These are phyloP conservation scores for Vitis labrusca DNA, from an alignment of 164 flowering plant genomes.

Conservation along the genomic window DNA sequence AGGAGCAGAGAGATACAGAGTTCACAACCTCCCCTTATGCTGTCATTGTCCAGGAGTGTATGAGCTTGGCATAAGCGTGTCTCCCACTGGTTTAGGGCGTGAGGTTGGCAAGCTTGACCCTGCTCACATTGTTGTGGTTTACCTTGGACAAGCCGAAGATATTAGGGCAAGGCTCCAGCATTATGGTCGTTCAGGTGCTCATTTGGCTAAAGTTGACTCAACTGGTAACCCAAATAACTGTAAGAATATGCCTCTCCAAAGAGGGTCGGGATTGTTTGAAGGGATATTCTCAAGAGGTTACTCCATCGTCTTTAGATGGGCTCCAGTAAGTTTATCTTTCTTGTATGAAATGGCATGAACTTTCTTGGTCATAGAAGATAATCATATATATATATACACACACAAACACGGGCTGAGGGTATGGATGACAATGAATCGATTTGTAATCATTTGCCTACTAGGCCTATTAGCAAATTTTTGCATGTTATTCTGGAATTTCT, in stretches of 20 bases:
- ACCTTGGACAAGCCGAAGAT: constrained; percentile 79
- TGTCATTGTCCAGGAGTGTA: constrained; percentile 68
- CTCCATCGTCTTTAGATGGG: constrained; percentile 81
- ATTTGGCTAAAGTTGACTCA: constrained; percentile 52
- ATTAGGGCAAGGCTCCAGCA: constrained; percentile 66
- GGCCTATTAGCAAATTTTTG: background rate
- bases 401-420: background rate
- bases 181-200: constrained; percentile 81
- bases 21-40: constrained; percentile 56
- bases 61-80: constrained; percentile 63
- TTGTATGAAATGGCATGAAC: constrained; percentile 1
- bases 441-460: background rate
- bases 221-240: constrained; percentile 17
- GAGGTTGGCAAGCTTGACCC: constrained; percentile 40
- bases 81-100: constrained; percentile 28
- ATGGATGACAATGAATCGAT: background rate
- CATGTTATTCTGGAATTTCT: background rate
- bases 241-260: constrained; percentile 5
- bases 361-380: background rate
- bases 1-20: constrained; percentile 72
- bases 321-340: constrained; percentile 55
- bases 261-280: constrained; percentile 56
- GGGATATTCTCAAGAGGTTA: constrained; percentile 66
- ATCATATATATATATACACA: no score
- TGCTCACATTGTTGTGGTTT: constrained; percentile 46